Conservation (phyloP, 2,329 filamentous ascomycete species). For the Incumbomyces lentus region DNA sequence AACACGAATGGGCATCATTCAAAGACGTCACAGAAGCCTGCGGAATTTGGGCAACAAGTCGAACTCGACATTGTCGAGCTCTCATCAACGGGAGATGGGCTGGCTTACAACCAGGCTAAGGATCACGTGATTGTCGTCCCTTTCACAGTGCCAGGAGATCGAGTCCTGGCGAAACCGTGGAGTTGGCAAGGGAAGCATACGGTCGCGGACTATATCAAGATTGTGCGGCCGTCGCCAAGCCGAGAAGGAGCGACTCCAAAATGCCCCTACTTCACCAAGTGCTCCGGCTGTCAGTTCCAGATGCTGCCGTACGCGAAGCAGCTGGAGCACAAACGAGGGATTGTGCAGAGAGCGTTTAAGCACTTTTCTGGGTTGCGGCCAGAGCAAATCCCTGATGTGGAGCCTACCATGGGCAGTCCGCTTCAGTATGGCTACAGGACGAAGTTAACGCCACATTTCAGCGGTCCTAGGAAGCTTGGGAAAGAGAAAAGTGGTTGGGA, state of each 20-base stretch:
- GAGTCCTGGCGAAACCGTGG: constrained; percentile 68
- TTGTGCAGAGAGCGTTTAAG: constrained; percentile 81
- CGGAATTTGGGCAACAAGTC: constrained; percentile 55
- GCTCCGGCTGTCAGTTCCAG: constrained; percentile 92
- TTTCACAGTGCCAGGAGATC: constrained; percentile 79
- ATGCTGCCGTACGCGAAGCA: constrained; percentile 88
- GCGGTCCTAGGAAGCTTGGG: constrained; percentile 55
- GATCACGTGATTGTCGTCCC: constrained; percentile 58
- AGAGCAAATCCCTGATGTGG: constrained; percentile 62
- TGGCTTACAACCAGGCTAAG: constrained; percentile 60
- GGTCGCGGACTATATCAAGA: constrained; percentile 69
- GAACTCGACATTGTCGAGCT: constrained; percentile 72
- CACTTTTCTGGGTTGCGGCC: constrained; percentile 81
- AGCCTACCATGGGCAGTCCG: constrained; percentile 80
- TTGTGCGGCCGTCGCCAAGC: constrained; percentile 60
- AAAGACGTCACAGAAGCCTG: background rate
- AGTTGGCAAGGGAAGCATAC: constrained; percentile 56
- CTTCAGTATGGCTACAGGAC: constrained; percentile 90
- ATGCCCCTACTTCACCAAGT: constrained; percentile 79
- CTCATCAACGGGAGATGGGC: constrained; percentile 84
- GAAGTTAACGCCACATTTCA: constrained; percentile 94
- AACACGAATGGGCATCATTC: background rate
- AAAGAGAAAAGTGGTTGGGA: constrained; percentile 44
- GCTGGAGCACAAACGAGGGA: constrained; percentile 68
- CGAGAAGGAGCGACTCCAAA: constrained; percentile 67